These are phyloP conservation scores for Cladosporium colombiae DNA, from an alignment of 2,329 filamentous ascomycete genomes.

Conservation along the genomic window DNA sequence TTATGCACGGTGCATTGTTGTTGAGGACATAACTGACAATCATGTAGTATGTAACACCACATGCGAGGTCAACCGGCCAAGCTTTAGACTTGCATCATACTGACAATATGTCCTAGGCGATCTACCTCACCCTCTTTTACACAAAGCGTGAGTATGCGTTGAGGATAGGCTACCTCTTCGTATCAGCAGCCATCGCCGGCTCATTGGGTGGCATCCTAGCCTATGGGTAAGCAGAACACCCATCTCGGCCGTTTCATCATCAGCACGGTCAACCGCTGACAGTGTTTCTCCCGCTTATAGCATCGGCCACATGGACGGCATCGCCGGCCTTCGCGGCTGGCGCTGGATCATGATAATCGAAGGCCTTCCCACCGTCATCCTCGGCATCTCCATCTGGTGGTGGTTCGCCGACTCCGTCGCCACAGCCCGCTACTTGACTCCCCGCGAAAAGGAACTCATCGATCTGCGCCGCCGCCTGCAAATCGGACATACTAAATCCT, in stretches of 20 bases:
- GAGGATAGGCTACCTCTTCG: conserved; percentile 50
- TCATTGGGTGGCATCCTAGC: conserved; percentile 43
- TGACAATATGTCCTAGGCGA: background rate
- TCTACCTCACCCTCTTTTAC: conserved; percentile 51
- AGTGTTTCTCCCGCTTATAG: background rate
- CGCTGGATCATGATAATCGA: conserved; percentile 63
- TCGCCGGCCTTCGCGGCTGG: conserved; percentile 66
- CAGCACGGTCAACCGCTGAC: background rate
- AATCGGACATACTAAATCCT: conserved; percentile 43
- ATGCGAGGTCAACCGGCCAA: background rate
- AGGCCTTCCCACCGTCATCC: conserved; percentile 17
- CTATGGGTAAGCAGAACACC: conserved; percentile 37
- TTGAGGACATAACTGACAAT: background rate
- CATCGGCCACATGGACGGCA: conserved; percentile 70
- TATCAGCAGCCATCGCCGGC: conserved; percentile 49
- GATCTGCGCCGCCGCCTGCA: conserved; percentile 51
- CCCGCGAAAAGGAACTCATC: conserved; percentile 62
- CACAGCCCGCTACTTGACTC: conserved; percentile 61
- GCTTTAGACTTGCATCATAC: background rate
- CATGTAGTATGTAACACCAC: background rate
- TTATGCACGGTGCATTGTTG: background rate
- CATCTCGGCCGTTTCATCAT: background rate
- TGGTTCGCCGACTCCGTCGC: conserved; percentile 65
- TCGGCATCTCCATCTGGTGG: conserved; percentile 20
- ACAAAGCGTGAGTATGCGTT: conserved; percentile 44